phyloP scores from a whole-genome alignment of 2,329 filamentous ascomycete species.

The Endoconidiophora laricicola region DNA sequence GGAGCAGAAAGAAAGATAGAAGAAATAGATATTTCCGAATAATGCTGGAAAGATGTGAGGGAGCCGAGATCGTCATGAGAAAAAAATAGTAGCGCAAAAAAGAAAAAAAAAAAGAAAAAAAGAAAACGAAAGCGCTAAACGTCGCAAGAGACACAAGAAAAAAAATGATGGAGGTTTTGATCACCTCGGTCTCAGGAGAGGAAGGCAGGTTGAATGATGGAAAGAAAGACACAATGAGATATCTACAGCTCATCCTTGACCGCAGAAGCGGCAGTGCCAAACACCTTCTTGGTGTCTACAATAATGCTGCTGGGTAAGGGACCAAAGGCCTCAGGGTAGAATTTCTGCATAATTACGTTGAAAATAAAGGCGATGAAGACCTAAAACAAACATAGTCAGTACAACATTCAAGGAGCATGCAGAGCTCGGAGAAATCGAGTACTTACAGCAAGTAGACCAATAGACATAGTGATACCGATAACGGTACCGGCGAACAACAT shows the following conservation, averaged over 20 bases:
- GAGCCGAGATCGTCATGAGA: conserved; percentile 7
- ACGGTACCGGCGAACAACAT: conserved; percentile 51
- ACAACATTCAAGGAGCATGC: not conserved
- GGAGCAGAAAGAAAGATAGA: conserved; percentile 2
- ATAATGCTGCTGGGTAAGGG: not conserved
- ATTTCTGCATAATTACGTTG: conserved; percentile 9
- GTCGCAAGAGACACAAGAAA: not conserved
- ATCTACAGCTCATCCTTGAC: conserved; percentile 12
- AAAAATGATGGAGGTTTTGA: not conserved
- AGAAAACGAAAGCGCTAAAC: not conserved
- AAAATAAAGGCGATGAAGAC: conserved; percentile 11
- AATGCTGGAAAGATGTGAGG: not conserved
- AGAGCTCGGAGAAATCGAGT: too few relatives aligned
- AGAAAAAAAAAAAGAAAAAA: conserved; percentile 9
- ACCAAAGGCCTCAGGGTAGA: conserved; percentile 6
- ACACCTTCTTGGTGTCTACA: not conserved
- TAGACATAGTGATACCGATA: conserved; percentile 48
- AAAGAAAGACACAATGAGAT: not conserved
- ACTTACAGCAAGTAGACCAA: conserved; percentile 68
- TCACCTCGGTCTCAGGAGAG: not conserved
- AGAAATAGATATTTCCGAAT: not conserved
- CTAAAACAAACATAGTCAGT: conserved; percentile 6
- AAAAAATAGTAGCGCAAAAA: not conserved
- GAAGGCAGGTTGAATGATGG: not conserved
- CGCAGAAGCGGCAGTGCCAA: not conserved